A percentile compares a stretch with the other conserved stretches of the same genome.
phyloP scores from a whole-genome alignment of 371 early-diverging fungal species.

The Synchytrium microbalum region DNA sequence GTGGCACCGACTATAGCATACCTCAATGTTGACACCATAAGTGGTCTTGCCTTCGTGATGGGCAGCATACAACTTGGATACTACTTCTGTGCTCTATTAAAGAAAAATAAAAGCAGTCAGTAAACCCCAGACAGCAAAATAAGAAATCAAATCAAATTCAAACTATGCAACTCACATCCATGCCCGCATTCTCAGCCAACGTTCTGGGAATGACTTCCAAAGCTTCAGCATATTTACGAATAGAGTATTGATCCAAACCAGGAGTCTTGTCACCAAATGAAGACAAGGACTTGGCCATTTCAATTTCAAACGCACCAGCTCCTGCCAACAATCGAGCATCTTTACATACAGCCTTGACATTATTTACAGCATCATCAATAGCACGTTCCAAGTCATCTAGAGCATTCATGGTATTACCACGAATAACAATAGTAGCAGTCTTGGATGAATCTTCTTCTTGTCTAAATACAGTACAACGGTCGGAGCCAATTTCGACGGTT shows the following conservation, averaged over 20 bases:
- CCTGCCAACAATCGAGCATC: conserved; percentile 86
- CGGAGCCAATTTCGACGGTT: conserved; percentile 92
- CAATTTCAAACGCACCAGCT: conserved; percentile 95
- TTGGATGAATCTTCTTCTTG: conserved; percentile 74
- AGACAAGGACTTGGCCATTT: conserved; percentile 55
- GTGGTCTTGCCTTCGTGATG: conserved; percentile 64
- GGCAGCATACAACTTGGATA: conserved; percentile 89
- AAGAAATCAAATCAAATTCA: conserved; percentile 3
- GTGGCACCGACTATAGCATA: conserved; percentile 8
- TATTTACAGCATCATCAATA: conserved; percentile 96
- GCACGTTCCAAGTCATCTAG: conserved; percentile 98
- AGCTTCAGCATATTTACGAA: conserved; percentile 93
- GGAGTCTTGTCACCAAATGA: conserved; percentile 64
- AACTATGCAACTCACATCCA: conserved; percentile 53
- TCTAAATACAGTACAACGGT: conserved; percentile 92
- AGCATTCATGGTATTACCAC: conserved; percentile 95
- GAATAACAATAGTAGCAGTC: conserved; percentile 92
- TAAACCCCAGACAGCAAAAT: not conserved
- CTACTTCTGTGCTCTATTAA: conserved; percentile 66
- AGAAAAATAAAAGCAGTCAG: conserved; percentile 1
- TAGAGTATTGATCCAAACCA: conserved; percentile 91
- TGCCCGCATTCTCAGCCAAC: conserved; percentile 91
- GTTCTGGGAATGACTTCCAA: conserved; percentile 94
- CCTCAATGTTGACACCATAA: conserved; percentile 75
- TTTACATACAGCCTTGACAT: conserved; percentile 87